These are phyloP conservation scores for Apiospora aurea DNA, from an alignment of 2,329 filamentous ascomycete genomes.

Conservation along the genomic window DNA sequence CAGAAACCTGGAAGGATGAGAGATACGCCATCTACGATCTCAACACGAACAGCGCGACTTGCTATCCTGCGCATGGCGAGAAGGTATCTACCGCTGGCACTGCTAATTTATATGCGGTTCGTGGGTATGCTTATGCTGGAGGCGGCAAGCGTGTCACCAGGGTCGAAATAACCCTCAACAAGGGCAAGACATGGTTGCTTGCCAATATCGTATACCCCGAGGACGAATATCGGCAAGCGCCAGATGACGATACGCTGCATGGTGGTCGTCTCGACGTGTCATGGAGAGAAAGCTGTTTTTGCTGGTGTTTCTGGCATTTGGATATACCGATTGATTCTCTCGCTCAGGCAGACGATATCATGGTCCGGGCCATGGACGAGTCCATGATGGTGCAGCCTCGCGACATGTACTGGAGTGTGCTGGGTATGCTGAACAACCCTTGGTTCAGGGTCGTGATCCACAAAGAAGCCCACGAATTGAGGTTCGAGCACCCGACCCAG, in stretches of 20 bases:
- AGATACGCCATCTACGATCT: conserved; percentile 93
- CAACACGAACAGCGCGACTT: conserved; percentile 84
- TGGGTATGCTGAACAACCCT: conserved; percentile 98
- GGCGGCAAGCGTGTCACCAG: conserved; percentile 84
- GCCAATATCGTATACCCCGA: conserved; percentile 84
- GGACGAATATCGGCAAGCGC: conserved; percentile 75
- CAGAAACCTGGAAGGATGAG: conserved; percentile 85
- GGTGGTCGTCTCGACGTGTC: conserved; percentile 81
- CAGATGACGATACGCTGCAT: conserved; percentile 69
- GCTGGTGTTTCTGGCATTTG: conserved; percentile 92
- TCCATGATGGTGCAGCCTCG: conserved; percentile 84
- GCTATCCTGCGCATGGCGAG: conserved; percentile 82
- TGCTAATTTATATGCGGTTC: conserved; percentile 66
- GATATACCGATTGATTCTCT: conserved; percentile 70
- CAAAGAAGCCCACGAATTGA: conserved; percentile 67
- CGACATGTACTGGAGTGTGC: conserved; percentile 95
- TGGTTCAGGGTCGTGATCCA: conserved; percentile 87
- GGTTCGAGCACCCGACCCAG: conserved; percentile 90
- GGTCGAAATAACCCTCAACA: conserved; percentile 84
- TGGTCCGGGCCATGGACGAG: conserved; percentile 90
- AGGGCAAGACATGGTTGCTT: conserved; percentile 80
- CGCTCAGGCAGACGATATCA: conserved; percentile 70
- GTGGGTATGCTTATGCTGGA: conserved; percentile 88
- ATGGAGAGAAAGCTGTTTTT: conserved; percentile 83
- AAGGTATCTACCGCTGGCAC: conserved; percentile 58